Evolutionary conservation across 2,329 filamentous ascomycete species (phyloP).

Genomic region (Penicillium vulpinum): DNA sequence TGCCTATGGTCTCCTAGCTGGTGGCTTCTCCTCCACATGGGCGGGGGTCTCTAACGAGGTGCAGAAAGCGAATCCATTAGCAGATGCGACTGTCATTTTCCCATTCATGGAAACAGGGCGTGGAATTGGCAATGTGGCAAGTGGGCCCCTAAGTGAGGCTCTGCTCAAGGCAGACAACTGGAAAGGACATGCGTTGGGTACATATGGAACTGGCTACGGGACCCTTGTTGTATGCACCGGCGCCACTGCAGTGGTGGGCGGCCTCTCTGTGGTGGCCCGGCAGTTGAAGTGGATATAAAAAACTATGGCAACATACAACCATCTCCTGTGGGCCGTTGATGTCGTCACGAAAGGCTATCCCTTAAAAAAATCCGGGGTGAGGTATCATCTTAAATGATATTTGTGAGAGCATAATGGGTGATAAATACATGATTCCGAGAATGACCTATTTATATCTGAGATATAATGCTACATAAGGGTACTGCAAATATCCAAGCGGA

Average conservation of each 20-base stretch:
- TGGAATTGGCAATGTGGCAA: slow-evolving; percentile 23
- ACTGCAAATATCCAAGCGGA: not conserved
- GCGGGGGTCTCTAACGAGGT: slow-evolving; percentile 21
- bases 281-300: slow-evolving; percentile 17
- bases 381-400: not conserved
- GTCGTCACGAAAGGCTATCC: no score
- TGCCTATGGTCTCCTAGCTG: slow-evolving; percentile 21
- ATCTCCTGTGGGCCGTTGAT: not conserved
- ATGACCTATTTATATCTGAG: not conserved
- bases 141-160: slow-evolving; percentile 22
- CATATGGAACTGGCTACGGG: slow-evolving; percentile 24
- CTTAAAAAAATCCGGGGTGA: no score
- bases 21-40: slow-evolving; percentile 25
- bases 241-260: slow-evolving; percentile 19
- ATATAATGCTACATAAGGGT: not conserved
- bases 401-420: not conserved
- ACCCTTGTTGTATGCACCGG: slow-evolving; percentile 23
- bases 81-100: slow-evolving; percentile 23
- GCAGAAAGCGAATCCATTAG: slow-evolving; percentile 14
- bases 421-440: not conserved
- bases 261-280: slow-evolving; percentile 16
- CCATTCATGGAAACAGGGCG: slow-evolving; percentile 25
- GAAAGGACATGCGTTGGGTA: slow-evolving; percentile 12
- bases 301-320: not conserved
- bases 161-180: slow-evolving; percentile 17